Percentiles rank a stretch among this genome's conserved stretches.
Evolutionary conservation across 257 asterid species (phyloP).

Genomic region (Solanum raphanifolium): DNA sequence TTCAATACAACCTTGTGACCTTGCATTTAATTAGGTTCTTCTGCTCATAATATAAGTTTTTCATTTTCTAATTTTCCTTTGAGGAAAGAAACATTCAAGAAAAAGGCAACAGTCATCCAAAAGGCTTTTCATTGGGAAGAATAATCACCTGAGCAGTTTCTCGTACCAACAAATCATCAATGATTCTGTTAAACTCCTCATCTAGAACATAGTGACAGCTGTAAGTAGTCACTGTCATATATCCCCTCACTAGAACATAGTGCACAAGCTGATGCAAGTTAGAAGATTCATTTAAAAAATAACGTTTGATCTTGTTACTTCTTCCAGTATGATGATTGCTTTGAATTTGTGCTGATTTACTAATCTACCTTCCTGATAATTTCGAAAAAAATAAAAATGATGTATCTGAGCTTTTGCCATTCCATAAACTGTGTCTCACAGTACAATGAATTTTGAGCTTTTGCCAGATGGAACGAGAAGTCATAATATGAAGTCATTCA

Average conservation of each 20-base stretch:
- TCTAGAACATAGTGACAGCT: slow-evolving; percentile 78
- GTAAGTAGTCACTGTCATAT: slow-evolving; percentile 75
- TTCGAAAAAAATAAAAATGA: background rate
- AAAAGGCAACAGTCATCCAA: background rate
- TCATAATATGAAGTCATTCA: background rate
- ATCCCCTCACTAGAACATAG: slow-evolving; percentile 41
- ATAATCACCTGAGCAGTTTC: slow-evolving; percentile 71
- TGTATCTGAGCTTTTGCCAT: background rate
- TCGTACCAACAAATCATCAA: slow-evolving; percentile 56
- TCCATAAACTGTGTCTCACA: background rate
- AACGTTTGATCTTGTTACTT: background rate
- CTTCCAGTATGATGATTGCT: background rate
- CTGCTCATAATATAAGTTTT: background rate
- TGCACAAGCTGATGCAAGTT: background rate
- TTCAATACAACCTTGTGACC: background rate
- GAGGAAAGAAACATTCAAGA: background rate
- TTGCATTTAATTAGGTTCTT: background rate
- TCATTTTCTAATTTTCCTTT: background rate
- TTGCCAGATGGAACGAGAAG: background rate
- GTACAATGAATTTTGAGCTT: background rate
- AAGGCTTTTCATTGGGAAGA: background rate
- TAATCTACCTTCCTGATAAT: background rate
- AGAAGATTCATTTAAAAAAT: background rate
- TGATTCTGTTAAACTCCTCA: slow-evolving; percentile 55
- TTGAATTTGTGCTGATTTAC: background rate